Evolutionary conservation across 305 asterid genomes (phyloP), one percentile per base, ranked within the genome.

Genomic region (Fraxinus latifolia): DNA sequence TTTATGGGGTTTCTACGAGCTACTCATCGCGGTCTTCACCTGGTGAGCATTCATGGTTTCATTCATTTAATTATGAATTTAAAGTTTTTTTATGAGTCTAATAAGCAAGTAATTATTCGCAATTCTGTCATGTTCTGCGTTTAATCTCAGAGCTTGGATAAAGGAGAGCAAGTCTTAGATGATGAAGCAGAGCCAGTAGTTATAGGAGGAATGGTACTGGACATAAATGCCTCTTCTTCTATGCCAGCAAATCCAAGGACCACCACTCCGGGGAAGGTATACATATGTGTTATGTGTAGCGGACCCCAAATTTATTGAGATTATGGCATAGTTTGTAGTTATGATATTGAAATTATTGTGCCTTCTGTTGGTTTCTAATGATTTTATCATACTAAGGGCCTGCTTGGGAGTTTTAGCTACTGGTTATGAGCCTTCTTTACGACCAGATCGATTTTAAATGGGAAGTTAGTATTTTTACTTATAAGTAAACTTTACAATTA

Each of bases 201-300:
- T 79, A 90, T 93, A 6, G 97, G 97, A 37, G 97, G 97, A 53
- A 93, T 95, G 98, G 93, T 95, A 76, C 90, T 95, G 81, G 98
- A 95, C 86, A 90, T 92, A 78, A 84, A 92, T 82, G 96, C 92
- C 39, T 86, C 87, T 19, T 92, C 99, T 88, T 87, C 89, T 50
- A 78, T 79, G 21, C 86, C 81, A 84, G 90, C 91, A 81, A 91
- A 89, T 82, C 92, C 91, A 44, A 32, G 99, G 83, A 95, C 98
- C 81, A 94, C 98, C n/a, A 91, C 97, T 78, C 98, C 99, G 31
- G 99, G 99, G 76, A 92, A 92, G 96, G 98, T 95, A 74, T 78
- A 53, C 42, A 7, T 79, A 17, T 74, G 76, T 76, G 58, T 76
- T 79, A 17, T 74, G 74, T 67, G 23, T 72, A 58, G 19, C 37